Base-by-base conservation (phyloP, 345 rosid species). In the Corchorus capsularis region DNA sequence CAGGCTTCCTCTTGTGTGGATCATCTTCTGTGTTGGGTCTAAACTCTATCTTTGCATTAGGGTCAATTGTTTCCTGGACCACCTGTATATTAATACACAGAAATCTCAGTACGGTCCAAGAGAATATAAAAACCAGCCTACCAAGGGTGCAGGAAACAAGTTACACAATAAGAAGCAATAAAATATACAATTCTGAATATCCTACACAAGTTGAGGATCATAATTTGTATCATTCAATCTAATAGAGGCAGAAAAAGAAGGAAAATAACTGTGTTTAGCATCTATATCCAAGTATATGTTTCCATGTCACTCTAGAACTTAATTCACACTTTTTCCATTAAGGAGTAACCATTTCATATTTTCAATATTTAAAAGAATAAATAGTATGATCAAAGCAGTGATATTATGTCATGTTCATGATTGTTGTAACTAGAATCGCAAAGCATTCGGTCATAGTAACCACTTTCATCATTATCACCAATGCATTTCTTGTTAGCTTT, bases 1-100 rank as follows among this genome's bases (percentile, higher is more conserved):
- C 97, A 35, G 99, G 99, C 83, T 96, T 96, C 85, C 99, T 96
- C 92, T 96, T 96, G 93, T 96, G 99, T 2, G 99, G 99, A 80
- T 96, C 99, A 69, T 96, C 99, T 63, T 91, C 97, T 56, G 99
- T 96, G 88, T 96, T 96, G 0, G 93, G 93, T 83, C 79, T 92
- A 79, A 96, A 96, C 89, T 92, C 99, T 45, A 96, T 96, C 83
- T 80, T 92, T 45, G 99, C 98, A 77, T 90, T 91, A 2, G 98
- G 93, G 75, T 96, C 99, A 6, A 96, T 96, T 11, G 98, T 89
- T 80, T 96, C 97, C 83, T 96, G 98, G 46, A 96, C 98, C 82
- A 96, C 97, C 99, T 95, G 81, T 78, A 71, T 75, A 71, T 27
- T 27, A 27, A 27, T 62, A 67, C 13, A 73, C 5, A 79, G 13